phyloP scores from a whole-genome alignment of 352 stramenopile genomes.

The Globisporangium heterothallicum region DNA sequence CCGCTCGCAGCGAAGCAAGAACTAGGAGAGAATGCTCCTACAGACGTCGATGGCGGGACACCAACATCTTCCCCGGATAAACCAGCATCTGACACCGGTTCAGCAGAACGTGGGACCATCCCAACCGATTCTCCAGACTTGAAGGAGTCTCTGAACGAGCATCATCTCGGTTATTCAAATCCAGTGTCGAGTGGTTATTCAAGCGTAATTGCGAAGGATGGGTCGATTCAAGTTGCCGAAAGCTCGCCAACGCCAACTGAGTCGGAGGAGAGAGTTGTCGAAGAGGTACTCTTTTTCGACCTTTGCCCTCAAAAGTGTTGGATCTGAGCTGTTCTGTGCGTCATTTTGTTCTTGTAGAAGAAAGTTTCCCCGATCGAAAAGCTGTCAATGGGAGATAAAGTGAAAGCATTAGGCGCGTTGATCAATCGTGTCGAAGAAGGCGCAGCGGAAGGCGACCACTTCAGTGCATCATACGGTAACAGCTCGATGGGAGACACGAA shows the following conservation, averaged over 20 bases:
- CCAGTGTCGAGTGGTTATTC: not conserved
- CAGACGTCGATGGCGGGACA: not conserved
- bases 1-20: not conserved
- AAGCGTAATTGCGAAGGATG: not conserved
- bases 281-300: conserved; percentile 1
- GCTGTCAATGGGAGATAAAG: conserved; percentile 41
- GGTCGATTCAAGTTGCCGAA: not conserved
- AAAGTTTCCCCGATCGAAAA: conserved; percentile 24
- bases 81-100: not conserved
- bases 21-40: not conserved
- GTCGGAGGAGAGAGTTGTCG: not conserved
- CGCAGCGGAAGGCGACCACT: conserved; percentile 44
- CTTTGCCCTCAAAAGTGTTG: not conserved
- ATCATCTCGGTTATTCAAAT: not conserved
- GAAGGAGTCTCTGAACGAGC: not conserved
- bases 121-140: not conserved
- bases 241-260: not conserved
- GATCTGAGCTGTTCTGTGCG: not conserved
- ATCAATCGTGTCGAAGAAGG: conserved; percentile 61
- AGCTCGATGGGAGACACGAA: conserved; percentile 55
- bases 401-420: conserved; percentile 51
- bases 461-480: conserved; percentile 18
- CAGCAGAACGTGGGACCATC: not conserved
- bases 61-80: no score
- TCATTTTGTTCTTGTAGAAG: not conserved